These are phyloP conservation scores for Phytophthora litchii DNA, from an alignment of 352 stramenopile species.

Conservation along the genomic window DNA sequence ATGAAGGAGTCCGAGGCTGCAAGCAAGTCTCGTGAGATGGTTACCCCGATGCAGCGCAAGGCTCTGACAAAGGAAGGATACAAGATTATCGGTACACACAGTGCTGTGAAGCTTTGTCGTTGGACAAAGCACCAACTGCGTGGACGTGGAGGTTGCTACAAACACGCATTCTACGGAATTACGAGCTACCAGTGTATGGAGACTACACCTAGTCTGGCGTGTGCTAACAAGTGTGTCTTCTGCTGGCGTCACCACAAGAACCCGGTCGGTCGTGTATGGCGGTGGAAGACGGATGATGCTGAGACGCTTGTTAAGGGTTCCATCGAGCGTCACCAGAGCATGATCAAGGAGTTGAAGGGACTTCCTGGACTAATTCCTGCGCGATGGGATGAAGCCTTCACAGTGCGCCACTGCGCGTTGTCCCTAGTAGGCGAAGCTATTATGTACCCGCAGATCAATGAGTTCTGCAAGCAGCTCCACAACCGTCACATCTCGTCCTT, in stretches of 20 bases:
- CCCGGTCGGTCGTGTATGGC: conserved; percentile 97
- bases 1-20: conserved; percentile 87
- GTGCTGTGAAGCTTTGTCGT: conserved; percentile 97
- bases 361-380: conserved; percentile 95
- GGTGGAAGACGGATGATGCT: conserved; percentile 98
- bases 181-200: conserved; percentile 99
- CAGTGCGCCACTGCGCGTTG: conserved; percentile 96
- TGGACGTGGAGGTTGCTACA: conserved; percentile 97
- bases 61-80: conserved; percentile 98
- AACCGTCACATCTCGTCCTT: conserved; percentile 96
- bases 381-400: conserved; percentile 96
- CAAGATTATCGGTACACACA: conserved; percentile 98
- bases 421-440: conserved; percentile 98
- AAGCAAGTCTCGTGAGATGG: conserved; percentile 90
- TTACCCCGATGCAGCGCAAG: conserved; percentile 95
- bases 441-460: conserved; percentile 99
- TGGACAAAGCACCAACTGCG: conserved; percentile 99
- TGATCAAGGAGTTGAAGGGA: conserved; percentile 96
- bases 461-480: conserved; percentile 96
- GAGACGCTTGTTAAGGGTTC: conserved; percentile 94
- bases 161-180: conserved; percentile 99
- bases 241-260: conserved; percentile 99
- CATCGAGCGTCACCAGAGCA: conserved; percentile 89
- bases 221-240: conserved; percentile 99
- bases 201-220: conserved; percentile 96